Evolutionary conservation across 345 rosid genomes (phyloP), one percentile per base, ranked within the genome.

Genomic region (Pistacia vera): DNA sequence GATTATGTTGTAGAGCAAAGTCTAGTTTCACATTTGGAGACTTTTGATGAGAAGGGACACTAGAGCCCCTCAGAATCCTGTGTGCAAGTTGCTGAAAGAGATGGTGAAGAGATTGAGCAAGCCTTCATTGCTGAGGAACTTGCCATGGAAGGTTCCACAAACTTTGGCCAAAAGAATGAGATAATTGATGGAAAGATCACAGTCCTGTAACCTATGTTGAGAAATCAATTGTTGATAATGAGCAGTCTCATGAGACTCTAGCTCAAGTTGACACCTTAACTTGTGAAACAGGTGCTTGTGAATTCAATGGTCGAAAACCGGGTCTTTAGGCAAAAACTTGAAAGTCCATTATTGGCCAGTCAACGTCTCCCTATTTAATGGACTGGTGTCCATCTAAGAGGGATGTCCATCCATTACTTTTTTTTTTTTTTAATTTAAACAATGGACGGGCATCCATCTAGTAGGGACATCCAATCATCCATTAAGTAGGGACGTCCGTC

Each of bases 1-100:
- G 92, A 88, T 72, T 87, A 82, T 8, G 70, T 80, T 54, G 77
- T 88, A 6, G 95, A 92, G 58, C 80, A 84, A 56, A 71, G 76
- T 78, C 73, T 70, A 44, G 83, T 69, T 68, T 78, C 81, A 7
- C 86, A 64, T 64, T 77, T 85, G 25, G 90, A 88, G 69, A 95
- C 97, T 69, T 83, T 81, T 33, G 94, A 91, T 68, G 89, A 87
- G 81, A 91, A 86, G 65, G 94, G 92, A 66, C 80, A 86, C 73
- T 89, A 83, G 70, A 90, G 85, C 71, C 85, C 85, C 79, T 84
- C 85, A n/a, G 80, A 64, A 66, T 78, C 83, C 77, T 75, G 78
- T 57, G 65, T 72, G 56, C 74, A 70, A 79, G 81, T 75, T 63
- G 44, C 76, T 68, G 78, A 73, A 46, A 63, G 79, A 54, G 84